Evolutionary conservation across 2,329 filamentous ascomycete genomes (phyloP).

Genomic region (Nannizziopsis barbatae): DNA sequence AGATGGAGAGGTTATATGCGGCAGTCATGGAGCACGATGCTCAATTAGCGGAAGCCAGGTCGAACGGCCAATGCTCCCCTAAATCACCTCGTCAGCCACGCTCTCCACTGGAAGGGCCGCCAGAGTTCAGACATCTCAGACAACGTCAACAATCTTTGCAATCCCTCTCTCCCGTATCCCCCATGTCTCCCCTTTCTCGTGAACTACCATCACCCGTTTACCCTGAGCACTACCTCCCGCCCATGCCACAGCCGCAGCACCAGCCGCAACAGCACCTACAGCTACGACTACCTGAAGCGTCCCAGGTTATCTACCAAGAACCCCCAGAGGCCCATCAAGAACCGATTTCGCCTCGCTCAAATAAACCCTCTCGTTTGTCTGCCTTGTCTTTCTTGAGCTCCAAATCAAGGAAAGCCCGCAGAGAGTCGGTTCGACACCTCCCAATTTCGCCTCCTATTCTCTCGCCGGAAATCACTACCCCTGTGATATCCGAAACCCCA

Average conservation of each 20-base stretch:
- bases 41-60: slow-evolving; percentile 29
- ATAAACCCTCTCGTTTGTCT: slow-evolving; percentile 31
- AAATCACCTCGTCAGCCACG: slow-evolving; percentile 21
- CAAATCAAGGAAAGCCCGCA: slow-evolving; percentile 35
- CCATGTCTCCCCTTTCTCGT: slow-evolving; percentile 11
- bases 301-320: slow-evolving; percentile 12
- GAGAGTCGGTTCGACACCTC: slow-evolving; percentile 41
- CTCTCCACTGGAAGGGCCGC: slow-evolving; percentile 21
- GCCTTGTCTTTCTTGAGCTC: slow-evolving; percentile 34
- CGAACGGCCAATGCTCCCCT: slow-evolving; percentile 15
- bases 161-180: slow-evolving; percentile 12
- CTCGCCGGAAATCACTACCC: slow-evolving; percentile 35
- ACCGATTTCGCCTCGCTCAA: slow-evolving; percentile 26
- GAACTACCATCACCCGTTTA: slow-evolving; percentile 7
- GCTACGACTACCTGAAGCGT: slow-evolving; percentile 12
- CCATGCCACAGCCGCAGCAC: background rate
- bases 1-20: slow-evolving; percentile 83
- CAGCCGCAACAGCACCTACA: slow-evolving; percentile 12
- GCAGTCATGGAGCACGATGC: slow-evolving; percentile 83
- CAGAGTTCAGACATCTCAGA: slow-evolving; percentile 23
- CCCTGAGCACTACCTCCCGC: slow-evolving; percentile 11
- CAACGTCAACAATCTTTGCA: slow-evolving; percentile 13
- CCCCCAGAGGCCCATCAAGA: slow-evolving; percentile 12
- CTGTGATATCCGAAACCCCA: slow-evolving; percentile 40
- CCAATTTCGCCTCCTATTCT: slow-evolving; percentile 47